Base-by-base conservation (phyloP, 148 eudicot genomes). In the Vaccinium myrtillus region DNA sequence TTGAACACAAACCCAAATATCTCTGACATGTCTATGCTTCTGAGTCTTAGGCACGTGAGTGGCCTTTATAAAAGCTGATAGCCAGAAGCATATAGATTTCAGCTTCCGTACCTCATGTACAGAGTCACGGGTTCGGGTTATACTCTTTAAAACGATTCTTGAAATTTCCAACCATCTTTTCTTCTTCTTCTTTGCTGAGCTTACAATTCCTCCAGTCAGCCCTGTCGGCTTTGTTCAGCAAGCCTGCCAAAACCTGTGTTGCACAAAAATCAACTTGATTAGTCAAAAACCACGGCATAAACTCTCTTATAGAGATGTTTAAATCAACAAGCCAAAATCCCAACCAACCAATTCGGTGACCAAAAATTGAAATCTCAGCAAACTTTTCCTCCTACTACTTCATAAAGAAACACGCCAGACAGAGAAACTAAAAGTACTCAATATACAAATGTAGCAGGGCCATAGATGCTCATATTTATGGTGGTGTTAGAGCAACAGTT, bases 181-280 rank as follows among this genome's bases (percentile, higher is more conserved):
- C 87, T 88, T 97, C 99, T 86, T 97, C 99, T 56, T 94, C 99
- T 89, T 95, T 95, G 87, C 89, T 89, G 67, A 93, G 91, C 89
- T 95, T 91, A 86, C 96, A 95, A 84, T 97, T 95, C 81, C 97
- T 93, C 99, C 99, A 97, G 81, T 97, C 98, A 81, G 98, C 98
- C 84, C 89, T 97, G 80, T 97, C 98, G 7, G 99, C 95, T 82
- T 94, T 90, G 86, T 97, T 97, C 84, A 97, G 89, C 86, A 97
- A 89, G 81, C 98, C 99, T 75, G 99, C 97, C 77, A 97, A 84
- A 85, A 97, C 99, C 99, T 95, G 85, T 65, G 75, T 77, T 50
- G 30, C 70, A 83, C 43, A 48, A 67, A 4, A 30, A 73, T 13
- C 78, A 82, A 82, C 49, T 10, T 73, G 55, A 27, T 51, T 81